These are phyloP conservation scores for Vigna reflexopilosa DNA, from an alignment of 306 rosid genomes.

Conservation along the genomic window DNA sequence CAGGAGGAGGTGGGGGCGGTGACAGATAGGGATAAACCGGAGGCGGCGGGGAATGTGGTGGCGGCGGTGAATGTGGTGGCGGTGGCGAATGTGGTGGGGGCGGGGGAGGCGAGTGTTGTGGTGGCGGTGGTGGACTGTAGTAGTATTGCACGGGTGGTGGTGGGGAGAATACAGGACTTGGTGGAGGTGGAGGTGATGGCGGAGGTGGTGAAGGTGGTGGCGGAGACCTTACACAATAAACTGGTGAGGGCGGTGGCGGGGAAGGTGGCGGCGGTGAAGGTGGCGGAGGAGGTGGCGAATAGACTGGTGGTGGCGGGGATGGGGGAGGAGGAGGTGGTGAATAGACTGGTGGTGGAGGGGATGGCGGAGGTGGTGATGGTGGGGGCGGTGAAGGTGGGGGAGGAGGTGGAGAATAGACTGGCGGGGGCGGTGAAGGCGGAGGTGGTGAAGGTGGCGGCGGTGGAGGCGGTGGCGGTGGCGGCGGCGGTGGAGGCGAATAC, in stretches of 20 bases:
- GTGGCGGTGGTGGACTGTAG: conserved; percentile 48
- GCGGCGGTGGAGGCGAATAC: conserved; percentile 23
- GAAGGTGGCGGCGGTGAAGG: conserved; percentile 50
- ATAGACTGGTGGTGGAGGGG: conserved; percentile 28
- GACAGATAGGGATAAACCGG: conserved; percentile 63
- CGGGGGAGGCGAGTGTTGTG: conserved; percentile 57
- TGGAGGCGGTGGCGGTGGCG: neutral
- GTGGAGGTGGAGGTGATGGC: conserved; percentile 50
- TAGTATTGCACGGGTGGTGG: conserved; percentile 58
- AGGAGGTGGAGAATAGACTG: neutral
- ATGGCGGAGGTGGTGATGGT: conserved; percentile 42
- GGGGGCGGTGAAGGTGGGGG: conserved; percentile 40
- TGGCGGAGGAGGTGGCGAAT: conserved; percentile 35
- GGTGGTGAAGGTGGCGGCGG: conserved; percentile 29
- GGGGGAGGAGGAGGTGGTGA: conserved; percentile 43
- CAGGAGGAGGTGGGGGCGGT: conserved; percentile 81
- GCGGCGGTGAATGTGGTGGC: conserved; percentile 60
- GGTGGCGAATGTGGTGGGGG: conserved; percentile 24
- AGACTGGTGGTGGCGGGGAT: conserved; percentile 33
- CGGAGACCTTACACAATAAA: conserved; percentile 45
- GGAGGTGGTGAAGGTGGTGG: conserved; percentile 44
- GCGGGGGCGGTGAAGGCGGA: conserved; percentile 41
- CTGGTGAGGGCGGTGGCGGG: conserved; percentile 46
- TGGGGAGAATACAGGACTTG: conserved; percentile 55
- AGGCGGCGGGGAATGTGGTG: conserved; percentile 74